Evolutionary conservation across 2,329 filamentous ascomycete species (phyloP).

Genomic region (Sphaerulina vaccinii): DNA sequence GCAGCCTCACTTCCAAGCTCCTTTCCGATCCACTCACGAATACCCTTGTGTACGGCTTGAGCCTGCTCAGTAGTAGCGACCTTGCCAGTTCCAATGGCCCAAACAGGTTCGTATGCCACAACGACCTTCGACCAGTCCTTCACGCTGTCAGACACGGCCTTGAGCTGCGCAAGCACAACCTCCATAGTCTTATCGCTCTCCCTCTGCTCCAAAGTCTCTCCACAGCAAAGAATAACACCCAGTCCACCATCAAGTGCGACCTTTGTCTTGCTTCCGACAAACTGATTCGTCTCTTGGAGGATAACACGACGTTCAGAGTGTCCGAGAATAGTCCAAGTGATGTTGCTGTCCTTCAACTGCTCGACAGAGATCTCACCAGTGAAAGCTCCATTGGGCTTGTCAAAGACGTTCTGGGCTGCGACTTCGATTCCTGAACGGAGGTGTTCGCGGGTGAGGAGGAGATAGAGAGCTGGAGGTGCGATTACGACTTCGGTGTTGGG

Average conservation of each 20-base stretch:
- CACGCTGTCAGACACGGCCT: slow-evolving; percentile 74
- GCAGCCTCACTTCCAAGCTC: slow-evolving; percentile 74
- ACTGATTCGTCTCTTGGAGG: slow-evolving; percentile 77
- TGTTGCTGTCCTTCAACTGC: slow-evolving; percentile 84
- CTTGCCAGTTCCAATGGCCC: slow-evolving; percentile 90
- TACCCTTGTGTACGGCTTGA: slow-evolving; percentile 89
- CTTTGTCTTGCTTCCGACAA: slow-evolving; percentile 93
- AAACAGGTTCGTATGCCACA: slow-evolving; percentile 98
- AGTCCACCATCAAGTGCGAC: slow-evolving; percentile 82
- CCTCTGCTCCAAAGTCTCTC: slow-evolving; percentile 90
- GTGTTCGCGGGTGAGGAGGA: slow-evolving; percentile 78
- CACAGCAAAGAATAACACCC: slow-evolving; percentile 93
- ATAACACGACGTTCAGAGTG: slow-evolving; percentile 94
- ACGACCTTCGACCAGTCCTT: slow-evolving; percentile 92
- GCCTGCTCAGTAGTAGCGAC: slow-evolving; percentile 86
- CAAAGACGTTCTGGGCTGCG: slow-evolving; percentile 93
- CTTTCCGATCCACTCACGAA: slow-evolving; percentile 79
- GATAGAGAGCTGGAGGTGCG: slow-evolving; percentile 86
- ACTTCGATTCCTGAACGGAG: slow-evolving; percentile 76
- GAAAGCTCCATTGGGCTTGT: slow-evolving; percentile 85
- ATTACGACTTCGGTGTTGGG: slow-evolving; percentile 86
- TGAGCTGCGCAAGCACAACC: slow-evolving; percentile 80
- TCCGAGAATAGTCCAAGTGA: slow-evolving; percentile 88
- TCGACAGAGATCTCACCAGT: slow-evolving; percentile 93
- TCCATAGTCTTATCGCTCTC: slow-evolving; percentile 82